These are phyloP conservation scores for Volvox africanus DNA, from an alignment of 139 green algal species.

Conservation along the genomic window DNA sequence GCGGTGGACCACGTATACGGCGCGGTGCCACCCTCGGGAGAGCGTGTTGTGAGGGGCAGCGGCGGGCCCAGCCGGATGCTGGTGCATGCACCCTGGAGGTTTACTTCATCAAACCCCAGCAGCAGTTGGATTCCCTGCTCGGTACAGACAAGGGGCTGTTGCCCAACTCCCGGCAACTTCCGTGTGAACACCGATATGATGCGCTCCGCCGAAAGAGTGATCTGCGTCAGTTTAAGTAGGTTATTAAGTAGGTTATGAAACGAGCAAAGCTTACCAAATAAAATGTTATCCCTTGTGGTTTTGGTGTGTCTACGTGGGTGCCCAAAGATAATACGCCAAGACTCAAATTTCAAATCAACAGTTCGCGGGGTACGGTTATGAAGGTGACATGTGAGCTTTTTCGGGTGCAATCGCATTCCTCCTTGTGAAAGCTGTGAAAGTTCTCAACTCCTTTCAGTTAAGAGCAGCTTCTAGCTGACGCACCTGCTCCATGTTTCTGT, in stretches of 20 bases:
- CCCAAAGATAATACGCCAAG: too few relatives aligned
- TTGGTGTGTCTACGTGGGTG: too few relatives aligned
- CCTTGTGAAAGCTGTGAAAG: too few relatives aligned
- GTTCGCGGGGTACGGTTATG: too few relatives aligned
- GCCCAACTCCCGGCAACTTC: background rate
- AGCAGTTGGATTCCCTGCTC: slow-evolving; percentile 6
- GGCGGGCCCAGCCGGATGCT: slow-evolving; percentile 4
- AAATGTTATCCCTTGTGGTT: too few relatives aligned
- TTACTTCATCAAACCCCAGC: background rate
- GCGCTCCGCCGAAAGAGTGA: background rate
- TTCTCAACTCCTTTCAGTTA: too few relatives aligned
- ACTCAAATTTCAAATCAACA: too few relatives aligned
- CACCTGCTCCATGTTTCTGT: too few relatives aligned
- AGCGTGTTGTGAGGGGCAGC: slow-evolving; percentile 7
- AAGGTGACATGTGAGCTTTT: too few relatives aligned
- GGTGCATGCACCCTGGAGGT: background rate
- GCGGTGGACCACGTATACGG: slow-evolving; percentile 1
- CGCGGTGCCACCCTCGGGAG: background rate
- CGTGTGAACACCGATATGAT: background rate
- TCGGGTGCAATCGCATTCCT: too few relatives aligned
- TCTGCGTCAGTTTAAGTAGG: background rate
- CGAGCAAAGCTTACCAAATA: background rate
- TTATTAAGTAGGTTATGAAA: background rate
- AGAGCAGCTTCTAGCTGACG: too few relatives aligned
- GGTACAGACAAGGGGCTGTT: background rate